phyloP scores from a whole-genome alignment of 148 eudicot species.

The Heliamphora exappendiculata region DNA sequence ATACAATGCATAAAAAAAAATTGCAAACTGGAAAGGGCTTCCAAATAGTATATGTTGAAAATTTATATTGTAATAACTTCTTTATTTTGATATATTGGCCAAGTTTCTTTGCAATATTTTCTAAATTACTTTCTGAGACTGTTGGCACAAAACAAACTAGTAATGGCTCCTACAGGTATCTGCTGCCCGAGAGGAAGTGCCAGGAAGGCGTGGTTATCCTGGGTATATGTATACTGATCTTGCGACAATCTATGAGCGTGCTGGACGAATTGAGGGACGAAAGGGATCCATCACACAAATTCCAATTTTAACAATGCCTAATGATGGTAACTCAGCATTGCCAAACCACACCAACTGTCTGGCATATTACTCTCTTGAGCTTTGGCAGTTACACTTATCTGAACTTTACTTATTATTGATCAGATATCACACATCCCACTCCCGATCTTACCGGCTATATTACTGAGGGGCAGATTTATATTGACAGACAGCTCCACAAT shows the following conservation, averaged over 20 bases:
- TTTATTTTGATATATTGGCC: neutral
- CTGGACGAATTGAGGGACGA: constrained; percentile 98
- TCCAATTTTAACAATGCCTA: constrained; percentile 97
- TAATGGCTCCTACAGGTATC: constrained; percentile 55
- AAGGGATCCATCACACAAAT: constrained; percentile 94
- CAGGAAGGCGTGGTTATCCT: constrained; percentile 99
- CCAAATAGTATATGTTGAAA: neutral
- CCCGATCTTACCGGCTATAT: constrained; percentile 99
- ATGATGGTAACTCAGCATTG: constrained; percentile 56
- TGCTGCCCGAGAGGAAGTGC: constrained; percentile 99
- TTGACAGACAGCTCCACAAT: constrained; percentile 93
- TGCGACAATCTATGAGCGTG: constrained; percentile 98
- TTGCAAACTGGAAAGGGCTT: neutral
- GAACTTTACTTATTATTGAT: constrained; percentile 15
- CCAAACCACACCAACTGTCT: neutral
- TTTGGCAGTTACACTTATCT: neutral
- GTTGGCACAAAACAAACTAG: neutral
- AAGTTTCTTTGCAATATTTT: neutral
- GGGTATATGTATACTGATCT: constrained; percentile 99
- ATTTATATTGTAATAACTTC: neutral
- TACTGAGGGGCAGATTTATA: constrained; percentile 97
- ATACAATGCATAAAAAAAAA: neutral
- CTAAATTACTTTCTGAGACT: neutral
- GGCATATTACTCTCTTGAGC: neutral
- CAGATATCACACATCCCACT: constrained; percentile 99